Evolutionary conservation across 306 rosid species (phyloP), one percentile per base, ranked within the genome.

Genomic region (Senna siamea): DNA sequence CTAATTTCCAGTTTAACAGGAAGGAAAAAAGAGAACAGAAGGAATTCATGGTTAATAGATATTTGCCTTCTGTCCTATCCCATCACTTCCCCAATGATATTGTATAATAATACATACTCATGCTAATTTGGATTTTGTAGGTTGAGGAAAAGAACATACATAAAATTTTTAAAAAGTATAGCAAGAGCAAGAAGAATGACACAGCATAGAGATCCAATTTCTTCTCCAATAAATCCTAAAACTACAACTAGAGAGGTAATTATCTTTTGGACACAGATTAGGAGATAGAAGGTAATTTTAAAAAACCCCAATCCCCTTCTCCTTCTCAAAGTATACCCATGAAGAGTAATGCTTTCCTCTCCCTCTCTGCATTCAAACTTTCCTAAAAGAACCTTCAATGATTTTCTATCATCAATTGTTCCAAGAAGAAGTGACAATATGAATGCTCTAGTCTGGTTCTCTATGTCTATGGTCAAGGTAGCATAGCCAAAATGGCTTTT

Each of bases 341-440:
- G 23, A 69, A 13, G 48, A 52, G 54, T 53, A 13, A 20, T 7
- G 9, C 46, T 47, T 44, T 14, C 58, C 13, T 41, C 15, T 65
- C 53, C 57, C 40, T 52, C 68, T 22, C 40, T 32, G 55, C 35
- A 48, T 50, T 54, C 46, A 47, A 57, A 51, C 51, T 20, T 65
- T 28, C 54, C 12, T 37, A 17, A 10, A 30, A n/a, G 17, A 30
- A 34, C 41, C 18, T 63, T 46, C 51, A 64, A 70, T 30, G 44
- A 52, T 28, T 18, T 61, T 32, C 32, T 43, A 69, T 64, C 55
- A 64, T 43, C 37, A 72, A 51, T 46, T 20, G 59, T 69, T 77
- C 52, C 12, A 78, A 20, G 28, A 58, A 69, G 68, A 73, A 53
- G n/a, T 10, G n/a, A 53, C 55, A n/a, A 13, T 4, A 20, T 6